Base-by-base conservation (phyloP, 257 asterid genomes). In the Nemophila menziesii region DNA sequence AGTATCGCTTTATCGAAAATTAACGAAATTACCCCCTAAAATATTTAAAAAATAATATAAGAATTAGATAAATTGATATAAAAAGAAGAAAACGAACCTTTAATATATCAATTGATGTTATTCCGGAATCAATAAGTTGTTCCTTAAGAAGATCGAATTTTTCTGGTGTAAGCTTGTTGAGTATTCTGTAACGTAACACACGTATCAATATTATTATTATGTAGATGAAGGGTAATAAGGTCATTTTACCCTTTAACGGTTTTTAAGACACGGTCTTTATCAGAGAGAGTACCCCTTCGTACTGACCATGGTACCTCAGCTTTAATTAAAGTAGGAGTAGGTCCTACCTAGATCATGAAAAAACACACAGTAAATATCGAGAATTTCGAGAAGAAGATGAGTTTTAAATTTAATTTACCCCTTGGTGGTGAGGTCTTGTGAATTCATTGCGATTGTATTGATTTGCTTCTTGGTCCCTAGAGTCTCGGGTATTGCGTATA, bases 381-480 rank as follows among this genome's bases (percentile, higher is more conserved):
- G 1, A 40, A 20, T 5, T 4, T 0, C 8, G 21, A 40, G 45
- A 40, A 2, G 19, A 11, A 16, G 4, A 40, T 29, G 36, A 29
- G 36, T 29, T 29, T 29, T 29, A 7, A 10, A 3, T 29, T 29
- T 10, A 29, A 39, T 23, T 46, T 69, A 64, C 77, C 63, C 51
- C 69, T 68, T 58, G 86, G 68, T 61, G 65, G 48, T 70, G 93
- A 45, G 79, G 48, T 60, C 78, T 74, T 33, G 60, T 53, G 56
- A 52, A 56, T 40, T 69, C 69, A 39, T 61, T 66, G 11, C 60
- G 66, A 40, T 24, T 54, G 36, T 54, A 49, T 36, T 63, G 65
- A 43, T 54, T 46, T 3, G 19, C 50, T 40, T 44, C 60, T 45
- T 53, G 60, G 38, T 26, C 54, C 19, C 58, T 48, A 27, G 20